Conservation (phyloP, 805 yeast genomes). For the Metschnikowia corniflorae region DNA sequence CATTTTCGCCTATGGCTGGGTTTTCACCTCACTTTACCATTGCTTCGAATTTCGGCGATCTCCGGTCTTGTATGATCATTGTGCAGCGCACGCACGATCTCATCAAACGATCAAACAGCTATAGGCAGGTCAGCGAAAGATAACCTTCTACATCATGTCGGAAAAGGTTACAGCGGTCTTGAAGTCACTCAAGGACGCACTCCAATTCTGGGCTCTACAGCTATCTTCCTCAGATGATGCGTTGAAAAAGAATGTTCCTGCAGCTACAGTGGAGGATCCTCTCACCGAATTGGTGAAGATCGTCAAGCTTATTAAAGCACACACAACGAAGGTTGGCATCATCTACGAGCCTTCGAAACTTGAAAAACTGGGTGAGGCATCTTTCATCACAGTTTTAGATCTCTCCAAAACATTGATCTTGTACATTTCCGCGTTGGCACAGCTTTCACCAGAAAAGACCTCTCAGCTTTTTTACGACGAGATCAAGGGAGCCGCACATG, state of each 20-base stretch:
- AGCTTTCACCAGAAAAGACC: constrained; percentile 24
- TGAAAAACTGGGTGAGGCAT: constrained; percentile 39
- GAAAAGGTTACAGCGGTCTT: constrained; percentile 9
- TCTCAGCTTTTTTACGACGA: constrained; percentile 39
- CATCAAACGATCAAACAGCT: too few relatives aligned
- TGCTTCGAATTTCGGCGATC: too few relatives aligned
- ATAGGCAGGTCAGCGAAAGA: too few relatives aligned
- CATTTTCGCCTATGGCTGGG: too few relatives aligned
- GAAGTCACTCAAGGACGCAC: constrained; percentile 17
- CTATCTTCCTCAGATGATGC: constrained; percentile 7
- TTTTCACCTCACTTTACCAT: too few relatives aligned
- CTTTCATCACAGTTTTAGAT: constrained; percentile 46
- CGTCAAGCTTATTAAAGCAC: constrained; percentile 61
- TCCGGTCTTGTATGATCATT: too few relatives aligned
- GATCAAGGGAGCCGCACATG: constrained; percentile 24
- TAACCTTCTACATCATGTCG: constrained; percentile 2
- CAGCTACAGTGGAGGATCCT: constrained; percentile 39
- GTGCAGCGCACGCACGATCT: too few relatives aligned
- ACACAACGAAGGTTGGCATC: constrained; percentile 72
- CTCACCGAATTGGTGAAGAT: constrained; percentile 58
- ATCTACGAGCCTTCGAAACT: constrained; percentile 59
- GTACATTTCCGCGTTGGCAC: constrained; percentile 41
- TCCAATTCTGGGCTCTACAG: constrained; percentile 15
- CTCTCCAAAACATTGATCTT: constrained; percentile 43
- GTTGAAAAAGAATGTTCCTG: constrained; percentile 10